Base-by-base conservation (phyloP, 352 stramenopile genomes). In the Globisporangium okanoganense region DNA sequence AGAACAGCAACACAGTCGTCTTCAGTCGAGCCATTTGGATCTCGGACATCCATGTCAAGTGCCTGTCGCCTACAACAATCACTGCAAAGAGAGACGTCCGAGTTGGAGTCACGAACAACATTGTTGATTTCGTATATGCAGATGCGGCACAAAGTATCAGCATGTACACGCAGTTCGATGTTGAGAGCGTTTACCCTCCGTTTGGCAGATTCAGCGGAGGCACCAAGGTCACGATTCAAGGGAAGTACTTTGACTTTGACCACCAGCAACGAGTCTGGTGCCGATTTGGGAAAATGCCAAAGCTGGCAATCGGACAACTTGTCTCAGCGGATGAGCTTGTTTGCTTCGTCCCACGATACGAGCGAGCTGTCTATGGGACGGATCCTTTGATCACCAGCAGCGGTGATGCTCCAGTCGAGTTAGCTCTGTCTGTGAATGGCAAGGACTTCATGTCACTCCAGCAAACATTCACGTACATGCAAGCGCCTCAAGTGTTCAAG, bases 371-470 rank as follows among this genome's bases (percentile, higher is more conserved):
- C 5, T 20, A 56, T 60, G 1, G 40, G 51, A 44, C 22, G 13
- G 13, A 18, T 8, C 4, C 9, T 13, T 16, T 14, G 3, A 50
- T 1, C 16, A 27, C 3, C 2, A 29, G 7, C 5, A 55, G 18
- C 2, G 12, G 16, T 4, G 20, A 14, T 14, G 43, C n/a, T 13
- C 57, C 38, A 16, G 64, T 82, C 8, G 53, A 29, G 0, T 25
- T 94, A 24, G 73, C 69, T 35, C 51, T 95, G 14, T 93, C 86
- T 0, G 66, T 91, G 4, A 96, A 97, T 49, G 76, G 75, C 6
- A 73, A 78, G 24, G 74, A 95, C 47, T 97, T 94, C 43, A 45
- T 79, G 2, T 62, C 76, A 18, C 79, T 74, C 0, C 25, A 64
- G 10, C 70, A 77, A 1, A 56, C 38, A 20, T 97, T 94, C 47